Percentiles rank a stretch among this genome's conserved stretches.
Evolutionary conservation across 768 basidiomycete genomes (phyloP).

Genomic region (Macrolepiota dolichaula): DNA sequence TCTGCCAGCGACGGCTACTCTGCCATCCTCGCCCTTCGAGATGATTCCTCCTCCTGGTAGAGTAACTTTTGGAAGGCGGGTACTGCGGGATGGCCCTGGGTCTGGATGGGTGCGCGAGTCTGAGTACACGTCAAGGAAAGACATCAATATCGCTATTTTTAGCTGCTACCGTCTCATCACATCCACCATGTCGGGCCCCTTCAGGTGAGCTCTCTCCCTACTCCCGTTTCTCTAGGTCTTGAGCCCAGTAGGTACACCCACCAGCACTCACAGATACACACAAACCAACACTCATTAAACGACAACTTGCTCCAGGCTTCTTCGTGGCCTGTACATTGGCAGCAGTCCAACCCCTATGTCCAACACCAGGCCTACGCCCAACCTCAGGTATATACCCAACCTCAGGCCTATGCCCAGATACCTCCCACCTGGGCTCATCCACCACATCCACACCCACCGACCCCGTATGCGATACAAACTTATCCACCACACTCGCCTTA

Average conservation of each 20-base stretch:
- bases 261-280: neutral
- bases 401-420: neutral
- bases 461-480: neutral
- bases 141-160: neutral
- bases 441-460: neutral
- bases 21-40: slow-evolving; percentile 64
- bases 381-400: neutral
- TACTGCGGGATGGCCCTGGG: slow-evolving; percentile 44
- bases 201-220: neutral
- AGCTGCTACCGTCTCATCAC: too few relatives aligned
- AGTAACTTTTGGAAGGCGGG: slow-evolving; percentile 58
- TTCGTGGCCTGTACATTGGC: too few relatives aligned
- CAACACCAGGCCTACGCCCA: too few relatives aligned
- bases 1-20: slow-evolving; percentile 75
- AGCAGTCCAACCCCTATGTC: too few relatives aligned
- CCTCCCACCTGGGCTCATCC: neutral
- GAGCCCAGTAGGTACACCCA: neutral
- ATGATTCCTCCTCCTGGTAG: slow-evolving; percentile 64
- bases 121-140: slow-evolving; percentile 31
- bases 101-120: slow-evolving; percentile 40
- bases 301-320: too few relatives aligned
- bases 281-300: too few relatives aligned
- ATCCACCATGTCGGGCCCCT: neutral
- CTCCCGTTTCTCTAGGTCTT: neutral
- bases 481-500: neutral